Percentiles rank a stretch among this genome's conserved stretches.
phyloP scores from a whole-genome alignment of 176 grass and related monocot genomes.

The Oryza australiensis region DNA sequence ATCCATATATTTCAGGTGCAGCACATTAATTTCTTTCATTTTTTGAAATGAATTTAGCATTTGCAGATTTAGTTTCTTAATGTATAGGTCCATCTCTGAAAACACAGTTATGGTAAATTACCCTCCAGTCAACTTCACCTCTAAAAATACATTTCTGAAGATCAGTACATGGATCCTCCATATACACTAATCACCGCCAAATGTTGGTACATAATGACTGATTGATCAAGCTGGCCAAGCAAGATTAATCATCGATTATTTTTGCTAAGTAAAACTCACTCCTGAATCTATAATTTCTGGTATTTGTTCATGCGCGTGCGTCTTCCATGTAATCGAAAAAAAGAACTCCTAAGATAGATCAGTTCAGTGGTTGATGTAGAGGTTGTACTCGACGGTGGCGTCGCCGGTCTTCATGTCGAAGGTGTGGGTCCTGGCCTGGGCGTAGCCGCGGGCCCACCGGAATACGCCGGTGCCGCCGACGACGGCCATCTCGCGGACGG shows the following conservation, averaged over 20 bases:
- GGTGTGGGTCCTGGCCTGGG: slow-evolving; percentile 40
- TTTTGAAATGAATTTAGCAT: too few species aligned
- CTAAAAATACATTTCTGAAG: background rate
- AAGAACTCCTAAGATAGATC: background rate
- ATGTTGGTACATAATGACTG: too few species aligned
- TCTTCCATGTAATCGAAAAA: too few species aligned
- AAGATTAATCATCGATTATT: too few species aligned
- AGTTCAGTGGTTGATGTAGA: slow-evolving; percentile 44
- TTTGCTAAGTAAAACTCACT: too few species aligned
- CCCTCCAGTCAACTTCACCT: background rate
- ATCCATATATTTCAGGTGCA: background rate
- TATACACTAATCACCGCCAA: background rate
- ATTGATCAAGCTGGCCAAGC: too few species aligned
- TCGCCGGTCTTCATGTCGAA: slow-evolving; percentile 37
- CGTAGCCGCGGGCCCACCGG: slow-evolving; percentile 51
- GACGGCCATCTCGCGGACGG: slow-evolving; percentile 59
- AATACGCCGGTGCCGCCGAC: slow-evolving; percentile 61
- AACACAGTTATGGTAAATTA: background rate
- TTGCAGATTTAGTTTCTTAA: too few species aligned
- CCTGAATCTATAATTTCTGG: too few species aligned
- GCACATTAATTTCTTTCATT: too few species aligned
- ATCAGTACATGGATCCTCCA: background rate
- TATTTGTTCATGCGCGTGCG: too few species aligned
- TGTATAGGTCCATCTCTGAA: too few species aligned
- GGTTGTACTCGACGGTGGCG: slow-evolving; percentile 67